Base-by-base conservation (phyloP, 2,329 filamentous ascomycete genomes). In the Aureobasidium sp. region DNA sequence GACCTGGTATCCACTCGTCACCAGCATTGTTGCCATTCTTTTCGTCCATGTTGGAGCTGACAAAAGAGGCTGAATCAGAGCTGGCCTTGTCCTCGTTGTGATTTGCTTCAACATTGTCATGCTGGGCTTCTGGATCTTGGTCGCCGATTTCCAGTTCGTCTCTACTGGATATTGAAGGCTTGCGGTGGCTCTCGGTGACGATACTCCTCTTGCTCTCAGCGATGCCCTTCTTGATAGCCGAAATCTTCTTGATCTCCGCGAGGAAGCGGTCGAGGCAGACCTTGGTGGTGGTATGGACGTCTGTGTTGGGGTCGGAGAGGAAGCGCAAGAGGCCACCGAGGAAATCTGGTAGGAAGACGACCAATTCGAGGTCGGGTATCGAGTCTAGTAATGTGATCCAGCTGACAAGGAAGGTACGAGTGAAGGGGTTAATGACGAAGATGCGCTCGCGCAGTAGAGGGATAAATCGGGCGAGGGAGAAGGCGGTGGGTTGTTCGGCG, bases 341-440 rank as follows among this genome's bases (percentile, higher is more conserved):
- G 69, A 99, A 99, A 54, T 93, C 91, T 1, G 94, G 95, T 29
- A 99, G 78, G 72, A 91, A 96, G 3, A 90, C 88, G 41, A 99
- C 93, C 25, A 99, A 84, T 74, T 99, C 95, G 45, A 99, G 80
- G 71, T 99, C 95, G 0, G 94, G 94, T 67, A 99, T 97, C 1
- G 92, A 97, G 73, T 99, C 94, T 25, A 99, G 81, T 16, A 99
- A 77, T 4, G 89, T 95, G 63, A 99, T 90, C 94, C 94, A 99
- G 36, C 91, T 91, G 2, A 99, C 94, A 15, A 99, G 81, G 69
- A 99, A 99, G 15, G 90, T 96, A 55, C 94, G 83, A 3, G 93
- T 97, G 71, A 95, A 97, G 0, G 95, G 92, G 69, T 96, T 97
- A 63, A 96, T 84, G 32, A 97, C 93, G 75, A 90, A 90, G 63